phyloP scores from a whole-genome alignment of 106 monocot genomes.

The Narthecium ossifragum region DNA sequence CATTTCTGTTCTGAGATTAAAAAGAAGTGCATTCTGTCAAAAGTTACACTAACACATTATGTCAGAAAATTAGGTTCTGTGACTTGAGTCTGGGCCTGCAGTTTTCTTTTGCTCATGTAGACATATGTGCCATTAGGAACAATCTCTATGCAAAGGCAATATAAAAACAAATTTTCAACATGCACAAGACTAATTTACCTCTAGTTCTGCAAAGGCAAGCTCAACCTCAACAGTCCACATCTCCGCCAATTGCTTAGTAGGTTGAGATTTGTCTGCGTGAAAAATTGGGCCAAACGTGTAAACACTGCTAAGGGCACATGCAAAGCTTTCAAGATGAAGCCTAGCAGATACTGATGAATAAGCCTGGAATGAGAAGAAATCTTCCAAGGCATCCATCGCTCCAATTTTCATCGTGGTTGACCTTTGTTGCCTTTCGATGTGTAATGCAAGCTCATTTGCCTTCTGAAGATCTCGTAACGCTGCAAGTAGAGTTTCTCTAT shows the following conservation, averaged over 20 bases:
- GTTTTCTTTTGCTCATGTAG: too few species aligned
- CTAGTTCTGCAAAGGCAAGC: conserved; percentile 64
- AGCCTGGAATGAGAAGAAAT: conserved; percentile 50
- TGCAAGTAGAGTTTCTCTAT: conserved; percentile 49
- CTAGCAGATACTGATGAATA: conserved; percentile 34
- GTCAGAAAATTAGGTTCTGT: too few species aligned
- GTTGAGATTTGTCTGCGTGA: conserved; percentile 24
- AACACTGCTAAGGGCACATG: conserved; percentile 67
- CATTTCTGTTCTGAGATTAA: too few species aligned
- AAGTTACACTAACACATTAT: too few species aligned
- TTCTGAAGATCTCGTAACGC: conserved; percentile 57
- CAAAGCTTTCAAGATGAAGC: conserved; percentile 76
- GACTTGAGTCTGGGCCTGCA: too few species aligned
- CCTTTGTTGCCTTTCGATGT: conserved; percentile 38
- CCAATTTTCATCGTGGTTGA: conserved; percentile 4
- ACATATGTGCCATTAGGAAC: too few species aligned
- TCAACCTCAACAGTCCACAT: conserved; percentile 78
- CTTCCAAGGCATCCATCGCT: conserved; percentile 38
- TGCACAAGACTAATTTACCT: conserved; percentile 42
- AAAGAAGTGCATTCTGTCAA: too few species aligned
- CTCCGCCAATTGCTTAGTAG: conserved; percentile 43
- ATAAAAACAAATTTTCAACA: too few species aligned
- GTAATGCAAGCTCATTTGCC: conserved; percentile 53
- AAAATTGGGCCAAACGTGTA: conserved; percentile 70
- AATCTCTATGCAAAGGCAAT: too few species aligned